Percentiles rank a stretch among this genome's conserved stretches.
phyloP scores from a whole-genome alignment of 31 red algal genomes.

The Asparagopsis taxiformis region DNA sequence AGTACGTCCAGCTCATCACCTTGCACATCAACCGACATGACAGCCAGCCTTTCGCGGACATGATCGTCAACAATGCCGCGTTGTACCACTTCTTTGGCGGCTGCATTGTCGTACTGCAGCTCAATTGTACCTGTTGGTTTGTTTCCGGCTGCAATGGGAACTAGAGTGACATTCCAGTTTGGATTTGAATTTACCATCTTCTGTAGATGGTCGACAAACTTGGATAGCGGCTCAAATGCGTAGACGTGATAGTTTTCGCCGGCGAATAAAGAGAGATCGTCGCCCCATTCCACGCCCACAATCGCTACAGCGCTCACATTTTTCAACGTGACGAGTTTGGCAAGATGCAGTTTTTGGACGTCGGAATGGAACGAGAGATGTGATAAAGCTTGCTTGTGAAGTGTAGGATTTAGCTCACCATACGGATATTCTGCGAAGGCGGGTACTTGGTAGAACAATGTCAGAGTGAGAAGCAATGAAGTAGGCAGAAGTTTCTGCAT shows the following conservation, averaged over 20 bases:
- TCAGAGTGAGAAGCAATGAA: not conserved
- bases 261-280: conserved; percentile 30
- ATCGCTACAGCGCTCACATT: conserved; percentile 35
- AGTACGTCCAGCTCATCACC: conserved; percentile 53
- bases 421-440: no score
- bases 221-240: conserved; percentile 41
- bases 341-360: not conserved
- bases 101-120: conserved; percentile 31
- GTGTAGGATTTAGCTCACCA: no score
- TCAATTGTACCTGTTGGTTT: conserved; percentile 5
- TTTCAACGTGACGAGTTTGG: no score
- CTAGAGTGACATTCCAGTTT: conserved; percentile 20
- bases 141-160: conserved; percentile 15
- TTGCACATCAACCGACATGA: conserved; percentile 55
- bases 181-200: not conserved
- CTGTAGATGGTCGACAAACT: conserved; percentile 30
- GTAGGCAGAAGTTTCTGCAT: no score
- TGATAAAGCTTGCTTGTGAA: conserved; percentile 6
- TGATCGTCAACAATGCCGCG: conserved; percentile 25
- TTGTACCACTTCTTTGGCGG: conserved; percentile 10
- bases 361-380: conserved; percentile 15
- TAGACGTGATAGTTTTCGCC: conserved; percentile 20
- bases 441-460: not conserved
- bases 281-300: conserved; percentile 68
- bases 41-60: conserved; percentile 25